Evolutionary conservation across 139 green algal species (phyloP).

Genomic region (Pseudopediastrum boryanum): DNA sequence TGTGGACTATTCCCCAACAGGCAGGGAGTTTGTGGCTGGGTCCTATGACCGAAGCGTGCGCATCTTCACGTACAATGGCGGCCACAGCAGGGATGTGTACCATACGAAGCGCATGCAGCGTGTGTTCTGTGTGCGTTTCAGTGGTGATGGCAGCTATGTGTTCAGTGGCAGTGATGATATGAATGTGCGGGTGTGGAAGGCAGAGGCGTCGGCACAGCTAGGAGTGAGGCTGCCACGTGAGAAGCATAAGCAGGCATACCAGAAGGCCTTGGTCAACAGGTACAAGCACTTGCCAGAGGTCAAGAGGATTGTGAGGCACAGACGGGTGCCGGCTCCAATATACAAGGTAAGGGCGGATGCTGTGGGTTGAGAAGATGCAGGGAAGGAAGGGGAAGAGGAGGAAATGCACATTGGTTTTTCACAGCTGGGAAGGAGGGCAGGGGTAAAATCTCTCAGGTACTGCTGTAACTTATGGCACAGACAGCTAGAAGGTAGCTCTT

Average conservation of each 20-base stretch:
- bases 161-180: constrained; percentile 91
- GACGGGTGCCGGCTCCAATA: constrained; percentile 87
- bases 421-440: too few relatives aligned
- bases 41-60: constrained; percentile 93
- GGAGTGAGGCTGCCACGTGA: constrained; percentile 89
- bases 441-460: too few relatives aligned
- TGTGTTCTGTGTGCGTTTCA: constrained; percentile 87
- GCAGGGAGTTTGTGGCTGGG: constrained; percentile 96
- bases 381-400: too few relatives aligned
- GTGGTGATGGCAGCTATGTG: constrained; percentile 92
- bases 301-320: constrained; percentile 85
- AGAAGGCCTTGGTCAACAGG: constrained; percentile 86
- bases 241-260: constrained; percentile 82
- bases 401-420: too few relatives aligned
- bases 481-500: too few relatives aligned
- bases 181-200: constrained; percentile 93
- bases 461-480: too few relatives aligned
- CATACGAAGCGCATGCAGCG: constrained; percentile 97
- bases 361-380: neutral
- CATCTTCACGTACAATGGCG: constrained; percentile 91
- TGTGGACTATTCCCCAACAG: constrained; percentile 97
- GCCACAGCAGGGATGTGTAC: constrained; percentile 86
- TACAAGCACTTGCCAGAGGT: constrained; percentile 97
- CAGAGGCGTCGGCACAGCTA: constrained; percentile 87
- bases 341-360: constrained; percentile 72